Base-by-base conservation (phyloP, 257 asterid genomes). In the Solanum commersonii region DNA sequence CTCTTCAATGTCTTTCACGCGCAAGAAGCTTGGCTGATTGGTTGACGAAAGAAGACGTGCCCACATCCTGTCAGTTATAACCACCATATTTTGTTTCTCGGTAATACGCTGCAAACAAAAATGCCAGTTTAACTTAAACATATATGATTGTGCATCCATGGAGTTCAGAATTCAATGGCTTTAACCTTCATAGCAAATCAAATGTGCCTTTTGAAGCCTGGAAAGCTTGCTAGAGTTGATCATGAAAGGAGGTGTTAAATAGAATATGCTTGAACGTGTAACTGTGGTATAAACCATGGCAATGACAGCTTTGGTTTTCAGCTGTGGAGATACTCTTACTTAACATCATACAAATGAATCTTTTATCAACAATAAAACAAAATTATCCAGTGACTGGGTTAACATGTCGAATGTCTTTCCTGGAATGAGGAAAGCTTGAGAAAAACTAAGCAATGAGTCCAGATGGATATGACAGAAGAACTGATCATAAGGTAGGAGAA, bases 61-160 rank as follows among this genome's bases (percentile, higher is more conserved):
- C 95, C 95, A 94, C 97, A 94, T 94, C 88, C 97, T 89, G 92
- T 94, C 97, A 5, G 97, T 94, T 89, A 92, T 93, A 33, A 93
- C 95, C 52, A 94, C 97, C 90, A 44, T 90, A 93, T 94, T 91
- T 88, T 94, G 95, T 65, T 60, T 67, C 90, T 93, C 96, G 59
- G 89, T 93, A 31, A 94, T 92, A 63, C 97, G 94, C 97, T 94
- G 96, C 92, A 87, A 3, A 84, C 12, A 88, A 49, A 82, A 46
- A 29, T 46, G 29, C 5, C 0, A 5, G 16, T 29, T 81, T 0
- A 46, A 74, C 42, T 71, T 31, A 16, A 81, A 46, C 27, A 27
- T 29, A 81, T 46, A 81, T 1, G 42, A 27, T 81, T 18, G 85
- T 16, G 68, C 27, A 4, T 46, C 85, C 40, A 27, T 0, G n/a